A percentile compares a stretch with the other conserved stretches of the same genome.
Conservation (phyloP, 2,329 filamentous ascomycete species). For the Cordyceps tenuipes region DNA sequence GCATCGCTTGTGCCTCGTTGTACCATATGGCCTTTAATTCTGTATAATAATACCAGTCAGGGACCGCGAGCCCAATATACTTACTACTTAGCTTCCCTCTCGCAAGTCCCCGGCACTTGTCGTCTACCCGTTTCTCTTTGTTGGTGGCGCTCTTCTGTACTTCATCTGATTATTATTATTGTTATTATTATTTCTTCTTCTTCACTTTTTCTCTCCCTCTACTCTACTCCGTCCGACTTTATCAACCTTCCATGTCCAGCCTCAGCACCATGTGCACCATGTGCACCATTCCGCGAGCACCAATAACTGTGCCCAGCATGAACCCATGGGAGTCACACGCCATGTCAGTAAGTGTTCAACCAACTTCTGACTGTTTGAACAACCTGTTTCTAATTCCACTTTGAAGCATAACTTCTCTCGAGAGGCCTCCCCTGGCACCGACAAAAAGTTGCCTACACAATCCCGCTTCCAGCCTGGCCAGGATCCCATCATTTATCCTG, state of each 20-base stretch:
- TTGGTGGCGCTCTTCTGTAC: background rate
- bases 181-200: too few species aligned
- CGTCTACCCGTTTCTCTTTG: background rate
- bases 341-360: slow-evolving; percentile 21
- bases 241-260: background rate
- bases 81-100: background rate
- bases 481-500: slow-evolving; percentile 46
- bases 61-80: background rate
- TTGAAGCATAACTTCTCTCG: slow-evolving; percentile 16
- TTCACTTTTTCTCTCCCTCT: background rate
- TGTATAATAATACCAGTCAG: background rate
- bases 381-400: background rate
- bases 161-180: background rate
- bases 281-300: background rate
- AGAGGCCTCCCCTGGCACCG: background rate
- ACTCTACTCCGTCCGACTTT: background rate
- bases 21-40: background rate
- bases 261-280: slow-evolving; percentile 6
- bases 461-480: slow-evolving; percentile 20
- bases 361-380: background rate
- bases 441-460: background rate
- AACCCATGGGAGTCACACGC: slow-evolving; percentile 25
- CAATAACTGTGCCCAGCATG: slow-evolving; percentile 2
- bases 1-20: background rate
- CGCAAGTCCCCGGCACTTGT: background rate